phyloP scores from a whole-genome alignment of 1,139 yeast species.

The Pichia sp. region DNA sequence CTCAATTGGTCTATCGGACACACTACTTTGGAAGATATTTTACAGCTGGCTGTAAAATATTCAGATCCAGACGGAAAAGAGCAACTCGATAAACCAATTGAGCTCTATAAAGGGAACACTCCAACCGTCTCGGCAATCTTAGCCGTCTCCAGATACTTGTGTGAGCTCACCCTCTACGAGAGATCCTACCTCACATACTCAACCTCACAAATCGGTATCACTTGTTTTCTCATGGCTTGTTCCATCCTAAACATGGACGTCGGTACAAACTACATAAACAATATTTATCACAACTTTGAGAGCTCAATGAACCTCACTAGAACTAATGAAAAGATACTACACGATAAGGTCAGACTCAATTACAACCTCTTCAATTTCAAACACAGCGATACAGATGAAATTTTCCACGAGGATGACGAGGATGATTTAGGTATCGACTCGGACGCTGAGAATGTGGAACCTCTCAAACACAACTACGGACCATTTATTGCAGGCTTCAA shows the following conservation, averaged over 20 bases:
- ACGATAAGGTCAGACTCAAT: not conserved
- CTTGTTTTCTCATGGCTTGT: conserved; percentile 69
- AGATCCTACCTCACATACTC: conserved; percentile 56
- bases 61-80: conserved; percentile 29
- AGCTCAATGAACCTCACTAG: not conserved
- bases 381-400: conserved; percentile 9
- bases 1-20: conserved; percentile 75
- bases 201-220: conserved; percentile 56
- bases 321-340: conserved; percentile 2
- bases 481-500: conserved; percentile 51
- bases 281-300: conserved; percentile 17
- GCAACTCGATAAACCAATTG: conserved; percentile 22
- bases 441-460: conserved; percentile 33
- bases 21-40: conserved; percentile 47
- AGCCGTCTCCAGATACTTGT: conserved; percentile 57
- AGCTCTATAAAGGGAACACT: conserved; percentile 23
- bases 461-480: conserved; percentile 28
- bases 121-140: conserved; percentile 43
- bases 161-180: conserved; percentile 72
- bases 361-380: conserved; percentile 5
- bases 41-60: conserved; percentile 44
- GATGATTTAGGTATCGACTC: conserved; percentile 12
- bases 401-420: conserved; percentile 13
- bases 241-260: conserved; percentile 44
- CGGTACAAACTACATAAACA: conserved; percentile 27